Conservation (phyloP, 2,329 filamentous ascomycete species). For the Magnaporthales sp. region DNA sequence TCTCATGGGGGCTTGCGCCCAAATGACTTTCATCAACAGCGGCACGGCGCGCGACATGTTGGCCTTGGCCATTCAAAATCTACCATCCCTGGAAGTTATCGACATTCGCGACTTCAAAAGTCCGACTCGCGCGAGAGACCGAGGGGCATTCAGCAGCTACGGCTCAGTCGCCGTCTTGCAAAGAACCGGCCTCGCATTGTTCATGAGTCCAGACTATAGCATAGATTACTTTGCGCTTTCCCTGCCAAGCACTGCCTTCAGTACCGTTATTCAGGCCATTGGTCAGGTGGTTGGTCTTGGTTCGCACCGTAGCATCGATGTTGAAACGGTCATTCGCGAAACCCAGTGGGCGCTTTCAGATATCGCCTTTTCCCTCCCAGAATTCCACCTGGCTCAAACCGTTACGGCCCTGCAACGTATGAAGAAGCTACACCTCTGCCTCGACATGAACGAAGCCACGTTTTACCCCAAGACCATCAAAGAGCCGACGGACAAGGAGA, state of each 20-base stretch:
- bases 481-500: constrained; percentile 7
- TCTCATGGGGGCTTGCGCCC: constrained; percentile 10
- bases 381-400: constrained; percentile 25
- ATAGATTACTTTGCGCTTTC: background rate
- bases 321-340: constrained; percentile 38
- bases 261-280: constrained; percentile 32
- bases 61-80: constrained; percentile 42
- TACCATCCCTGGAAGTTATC: constrained; percentile 45
- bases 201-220: constrained; percentile 3
- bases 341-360: constrained; percentile 23
- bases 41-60: constrained; percentile 46
- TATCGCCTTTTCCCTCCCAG: constrained; percentile 36
- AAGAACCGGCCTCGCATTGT: constrained; percentile 22
- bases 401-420: constrained; percentile 34
- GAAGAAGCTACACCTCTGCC: constrained; percentile 32
- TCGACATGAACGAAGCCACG: constrained; percentile 8
- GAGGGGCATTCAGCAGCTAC: constrained; percentile 44
- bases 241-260: constrained; percentile 14
- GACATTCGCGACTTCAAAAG: constrained; percentile 53
- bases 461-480: background rate
- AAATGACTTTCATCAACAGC: constrained; percentile 25
- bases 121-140: constrained; percentile 37
- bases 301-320: constrained; percentile 26
- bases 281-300: constrained; percentile 16
- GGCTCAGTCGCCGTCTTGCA: constrained; percentile 30